Evolutionary conservation across 176 grass and related monocot genomes (phyloP).

Genomic region (Echinochloa phyllopogon): DNA sequence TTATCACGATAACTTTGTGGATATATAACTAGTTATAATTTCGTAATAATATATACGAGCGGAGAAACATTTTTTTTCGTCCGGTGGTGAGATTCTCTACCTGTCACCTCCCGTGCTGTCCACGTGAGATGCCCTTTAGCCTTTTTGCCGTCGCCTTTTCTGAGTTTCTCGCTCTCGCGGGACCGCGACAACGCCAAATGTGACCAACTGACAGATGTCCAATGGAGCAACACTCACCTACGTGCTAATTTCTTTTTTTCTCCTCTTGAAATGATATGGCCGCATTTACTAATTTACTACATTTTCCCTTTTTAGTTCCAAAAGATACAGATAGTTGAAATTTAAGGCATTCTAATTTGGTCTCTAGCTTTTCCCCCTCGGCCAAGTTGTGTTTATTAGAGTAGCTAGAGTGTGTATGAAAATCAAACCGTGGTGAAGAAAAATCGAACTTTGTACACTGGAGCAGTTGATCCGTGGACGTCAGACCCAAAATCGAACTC

Average conservation of each 20-base stretch:
- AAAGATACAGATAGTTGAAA: too few relatives aligned
- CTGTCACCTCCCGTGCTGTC: constrained; percentile 27
- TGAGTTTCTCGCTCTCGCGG: not conserved
- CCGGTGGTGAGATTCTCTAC: constrained; percentile 21
- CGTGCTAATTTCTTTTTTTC: not conserved
- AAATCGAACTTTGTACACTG: too few relatives aligned
- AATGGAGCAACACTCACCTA: not conserved
- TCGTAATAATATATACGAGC: constrained; percentile 26
- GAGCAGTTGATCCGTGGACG: too few relatives aligned
- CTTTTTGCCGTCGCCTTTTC: not conserved
- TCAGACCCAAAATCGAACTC: too few relatives aligned
- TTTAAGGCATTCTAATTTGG: too few relatives aligned
- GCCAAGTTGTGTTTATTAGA: too few relatives aligned
- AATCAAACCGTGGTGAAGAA: too few relatives aligned
- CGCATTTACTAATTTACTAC: not conserved
- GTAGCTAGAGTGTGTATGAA: too few relatives aligned
- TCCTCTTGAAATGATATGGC: not conserved
- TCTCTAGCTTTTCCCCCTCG: too few relatives aligned
- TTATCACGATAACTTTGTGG: constrained; percentile 37
- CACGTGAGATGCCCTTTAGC: constrained; percentile 29
- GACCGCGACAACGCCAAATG: not conserved
- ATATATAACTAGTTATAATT: constrained; percentile 14
- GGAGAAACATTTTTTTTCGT: not conserved
- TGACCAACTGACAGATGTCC: not conserved
- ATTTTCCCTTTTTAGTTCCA: not conserved